Percentiles rank a stretch among this genome's conserved stretches.
Conservation (phyloP, 257 asterid genomes). For the Thymus mandschuricus region DNA sequence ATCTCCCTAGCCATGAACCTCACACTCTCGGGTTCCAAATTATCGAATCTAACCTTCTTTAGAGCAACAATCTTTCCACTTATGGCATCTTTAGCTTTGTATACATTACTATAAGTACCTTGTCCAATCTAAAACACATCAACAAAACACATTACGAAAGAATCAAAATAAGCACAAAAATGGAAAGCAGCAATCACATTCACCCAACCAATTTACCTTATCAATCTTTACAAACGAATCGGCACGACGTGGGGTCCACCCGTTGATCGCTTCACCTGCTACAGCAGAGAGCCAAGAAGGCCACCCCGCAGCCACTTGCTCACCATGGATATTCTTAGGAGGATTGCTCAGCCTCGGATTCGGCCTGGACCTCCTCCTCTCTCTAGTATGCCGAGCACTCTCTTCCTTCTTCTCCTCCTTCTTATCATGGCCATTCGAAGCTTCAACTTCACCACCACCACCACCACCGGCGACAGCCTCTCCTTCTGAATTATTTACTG, state of each 20-base stretch:
- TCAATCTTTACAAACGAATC: slow-evolving; percentile 83
- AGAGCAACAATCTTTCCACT: slow-evolving; percentile 73
- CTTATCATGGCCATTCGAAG: slow-evolving; percentile 56
- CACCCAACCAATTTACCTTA: slow-evolving; percentile 53
- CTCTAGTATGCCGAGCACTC: slow-evolving; percentile 41
- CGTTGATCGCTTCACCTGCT: slow-evolving; percentile 88
- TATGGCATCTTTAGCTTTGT: slow-evolving; percentile 78
- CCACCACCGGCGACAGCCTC: slow-evolving; percentile 38
- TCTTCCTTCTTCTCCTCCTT: slow-evolving; percentile 51
- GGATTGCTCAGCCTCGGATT: slow-evolving; percentile 83
- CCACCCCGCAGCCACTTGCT: slow-evolving; percentile 97
- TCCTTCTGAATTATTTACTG: slow-evolving; percentile 50
- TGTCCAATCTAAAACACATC: slow-evolving; percentile 72
- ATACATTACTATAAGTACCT: slow-evolving; percentile 88
- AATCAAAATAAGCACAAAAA: slow-evolving; percentile 13
- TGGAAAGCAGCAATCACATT: slow-evolving; percentile 21
- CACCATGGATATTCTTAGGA: slow-evolving; percentile 78
- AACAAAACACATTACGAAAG: slow-evolving; percentile 29
- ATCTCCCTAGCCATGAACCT: slow-evolving; percentile 94
- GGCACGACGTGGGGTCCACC: slow-evolving; percentile 89
- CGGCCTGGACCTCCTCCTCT: slow-evolving; percentile 77
- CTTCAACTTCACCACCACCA: slow-evolving; percentile 47
- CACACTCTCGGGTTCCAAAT: slow-evolving; percentile 91
- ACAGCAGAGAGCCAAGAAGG: slow-evolving; percentile 89
- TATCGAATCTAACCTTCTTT: slow-evolving; percentile 88